Conservation (phyloP, 2,329 filamentous ascomycete genomes). For the Hypomyces rosellus region DNA sequence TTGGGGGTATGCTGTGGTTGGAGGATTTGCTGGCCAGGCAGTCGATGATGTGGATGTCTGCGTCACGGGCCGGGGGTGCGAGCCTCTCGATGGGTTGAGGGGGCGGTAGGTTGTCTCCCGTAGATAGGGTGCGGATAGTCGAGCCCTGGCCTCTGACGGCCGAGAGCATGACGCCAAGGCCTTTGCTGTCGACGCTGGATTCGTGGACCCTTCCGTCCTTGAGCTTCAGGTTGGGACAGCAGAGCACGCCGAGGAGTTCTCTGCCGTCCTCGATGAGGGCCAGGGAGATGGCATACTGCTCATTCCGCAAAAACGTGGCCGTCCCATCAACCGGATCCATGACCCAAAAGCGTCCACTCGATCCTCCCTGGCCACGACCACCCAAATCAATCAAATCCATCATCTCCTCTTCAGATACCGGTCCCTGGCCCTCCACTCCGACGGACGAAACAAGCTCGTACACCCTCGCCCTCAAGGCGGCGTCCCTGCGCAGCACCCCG, state of each 20-base stretch:
- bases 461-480: slow-evolving; percentile 43
- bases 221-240: slow-evolving; percentile 52
- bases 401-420: slow-evolving; percentile 46
- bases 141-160: slow-evolving; percentile 28
- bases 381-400: slow-evolving; percentile 56
- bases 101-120: slow-evolving; percentile 4
- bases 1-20: slow-evolving; percentile 25
- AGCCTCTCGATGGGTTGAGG: slow-evolving; percentile 16
- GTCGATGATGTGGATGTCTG: slow-evolving; percentile 28
- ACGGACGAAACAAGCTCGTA: slow-evolving; percentile 45
- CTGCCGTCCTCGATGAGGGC: slow-evolving; percentile 51
- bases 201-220: slow-evolving; percentile 30
- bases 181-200: slow-evolving; percentile 24
- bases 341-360: slow-evolving; percentile 46
- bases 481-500: slow-evolving; percentile 43
- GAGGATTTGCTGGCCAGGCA: slow-evolving; percentile 25
- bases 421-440: slow-evolving; percentile 24
- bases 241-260: slow-evolving; percentile 53
- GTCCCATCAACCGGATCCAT: slow-evolving; percentile 62
- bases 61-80: slow-evolving; percentile 13
- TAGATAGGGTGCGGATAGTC: slow-evolving; percentile 20
- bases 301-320: slow-evolving; percentile 51
- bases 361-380: slow-evolving; percentile 32
- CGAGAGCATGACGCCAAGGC: slow-evolving; percentile 31
- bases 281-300: slow-evolving; percentile 58